Evolutionary conservation across 176 grass and related monocot species (phyloP).

Genomic region (Triticum urartu): DNA sequence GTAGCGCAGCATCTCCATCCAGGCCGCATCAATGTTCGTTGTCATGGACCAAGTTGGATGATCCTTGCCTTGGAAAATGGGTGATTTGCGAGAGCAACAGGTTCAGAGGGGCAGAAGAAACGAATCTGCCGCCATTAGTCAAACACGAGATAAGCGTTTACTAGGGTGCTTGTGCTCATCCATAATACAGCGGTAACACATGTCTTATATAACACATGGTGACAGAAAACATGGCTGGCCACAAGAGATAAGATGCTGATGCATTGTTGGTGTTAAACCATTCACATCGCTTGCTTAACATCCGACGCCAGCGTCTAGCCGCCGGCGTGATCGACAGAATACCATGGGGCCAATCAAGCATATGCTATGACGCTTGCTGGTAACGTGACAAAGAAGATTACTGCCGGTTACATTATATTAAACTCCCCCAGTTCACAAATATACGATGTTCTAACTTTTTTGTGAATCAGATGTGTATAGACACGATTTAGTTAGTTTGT

Average conservation of each 20-base stretch:
- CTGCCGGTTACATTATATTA: no score
- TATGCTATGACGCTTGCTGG: neutral
- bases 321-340: neutral
- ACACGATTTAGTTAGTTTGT: no score
- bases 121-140: neutral
- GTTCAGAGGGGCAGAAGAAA: neutral
- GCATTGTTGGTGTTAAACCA: neutral
- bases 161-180: neutral
- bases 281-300: neutral
- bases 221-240: no score
- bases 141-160: neutral
- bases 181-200: neutral
- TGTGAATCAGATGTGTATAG: no score
- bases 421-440: no score
- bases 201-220: no score
- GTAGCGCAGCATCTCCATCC: neutral
- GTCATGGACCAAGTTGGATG: slow-evolving; percentile 13
- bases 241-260: neutral
- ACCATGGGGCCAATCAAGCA: neutral
- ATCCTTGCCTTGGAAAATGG: neutral
- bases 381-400: no score
- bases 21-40: neutral
- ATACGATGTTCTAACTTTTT: no score
- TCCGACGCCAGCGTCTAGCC: neutral
- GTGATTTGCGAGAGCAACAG: neutral